Evolutionary conservation across 164 flowering plant genomes (phyloP).

Genomic region (Umbellularia californica): DNA sequence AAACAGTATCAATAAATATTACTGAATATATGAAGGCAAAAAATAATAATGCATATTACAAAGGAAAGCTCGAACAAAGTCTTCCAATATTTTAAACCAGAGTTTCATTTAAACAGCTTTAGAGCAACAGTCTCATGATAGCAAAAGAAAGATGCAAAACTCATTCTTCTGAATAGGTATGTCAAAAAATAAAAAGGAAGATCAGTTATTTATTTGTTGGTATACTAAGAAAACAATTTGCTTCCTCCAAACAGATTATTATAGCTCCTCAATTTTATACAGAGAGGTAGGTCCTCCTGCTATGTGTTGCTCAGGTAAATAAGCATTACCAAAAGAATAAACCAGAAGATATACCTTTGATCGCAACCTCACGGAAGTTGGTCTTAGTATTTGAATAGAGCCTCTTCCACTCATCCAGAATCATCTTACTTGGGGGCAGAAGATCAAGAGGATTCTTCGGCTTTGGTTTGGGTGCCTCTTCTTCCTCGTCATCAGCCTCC

Average conservation of each 20-base stretch:
- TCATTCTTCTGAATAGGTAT: neutral
- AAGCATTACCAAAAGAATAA: neutral
- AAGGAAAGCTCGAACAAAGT: no score
- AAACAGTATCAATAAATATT: no score
- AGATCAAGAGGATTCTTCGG: constrained; percentile 91
- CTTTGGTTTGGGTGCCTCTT: constrained; percentile 94
- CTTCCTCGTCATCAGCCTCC: constrained; percentile 45
- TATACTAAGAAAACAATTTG: neutral
- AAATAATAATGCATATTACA: no score
- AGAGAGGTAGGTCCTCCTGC: neutral
- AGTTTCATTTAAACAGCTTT: no score
- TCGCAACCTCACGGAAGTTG: constrained; percentile 91
- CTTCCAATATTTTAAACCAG: no score
- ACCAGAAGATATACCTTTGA: constrained; percentile 57
- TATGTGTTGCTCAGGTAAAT: neutral
- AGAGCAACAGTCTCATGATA: no score
- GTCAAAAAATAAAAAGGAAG: neutral
- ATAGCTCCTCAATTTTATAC: neutral
- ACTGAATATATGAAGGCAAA: no score
- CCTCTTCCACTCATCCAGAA: constrained; percentile 74
- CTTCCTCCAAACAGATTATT: neutral
- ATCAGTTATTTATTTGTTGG: neutral
- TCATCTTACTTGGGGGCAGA: constrained; percentile 55
- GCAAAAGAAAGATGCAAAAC: no score
- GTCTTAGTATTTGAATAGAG: constrained; percentile 78